Conservation (phyloP, 192 early-diverging fungal species). For the Backusella sp. region DNA sequence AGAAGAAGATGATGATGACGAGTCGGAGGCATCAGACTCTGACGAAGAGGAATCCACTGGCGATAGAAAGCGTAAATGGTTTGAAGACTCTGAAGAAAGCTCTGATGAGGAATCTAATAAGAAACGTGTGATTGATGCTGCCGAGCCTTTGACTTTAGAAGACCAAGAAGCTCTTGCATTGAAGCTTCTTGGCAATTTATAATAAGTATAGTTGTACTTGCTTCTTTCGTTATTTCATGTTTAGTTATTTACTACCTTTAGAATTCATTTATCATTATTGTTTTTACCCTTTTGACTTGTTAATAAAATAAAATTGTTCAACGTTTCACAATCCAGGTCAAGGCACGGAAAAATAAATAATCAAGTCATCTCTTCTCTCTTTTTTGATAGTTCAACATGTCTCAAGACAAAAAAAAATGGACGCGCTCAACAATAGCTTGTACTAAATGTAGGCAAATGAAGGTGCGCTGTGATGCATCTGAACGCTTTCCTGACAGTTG, state of each 20-base stretch:
- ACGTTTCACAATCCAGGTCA: background rate
- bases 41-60: constrained; percentile 62
- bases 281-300: background rate
- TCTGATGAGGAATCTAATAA: constrained; percentile 34
- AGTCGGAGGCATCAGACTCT: constrained; percentile 47
- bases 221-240: background rate
- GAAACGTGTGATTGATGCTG: constrained; percentile 51
- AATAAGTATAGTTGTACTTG: background rate
- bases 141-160: constrained; percentile 53
- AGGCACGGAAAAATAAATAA: background rate
- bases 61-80: constrained; percentile 57
- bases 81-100: constrained; percentile 19
- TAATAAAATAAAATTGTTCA: background rate
- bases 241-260: background rate
- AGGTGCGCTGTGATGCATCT: background rate
- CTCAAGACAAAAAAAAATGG: background rate
- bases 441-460: constrained; percentile 1
- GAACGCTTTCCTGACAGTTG: background rate
- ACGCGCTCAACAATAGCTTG: background rate
- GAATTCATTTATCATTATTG: background rate
- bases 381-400: background rate
- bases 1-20: constrained; percentile 50
- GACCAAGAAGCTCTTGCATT: constrained; percentile 64
- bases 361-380: background rate
- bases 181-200: constrained; percentile 39